These are phyloP conservation scores for Sarocladium brachiariae DNA, from an alignment of 2,329 filamentous ascomycete genomes.

Conservation along the genomic window DNA sequence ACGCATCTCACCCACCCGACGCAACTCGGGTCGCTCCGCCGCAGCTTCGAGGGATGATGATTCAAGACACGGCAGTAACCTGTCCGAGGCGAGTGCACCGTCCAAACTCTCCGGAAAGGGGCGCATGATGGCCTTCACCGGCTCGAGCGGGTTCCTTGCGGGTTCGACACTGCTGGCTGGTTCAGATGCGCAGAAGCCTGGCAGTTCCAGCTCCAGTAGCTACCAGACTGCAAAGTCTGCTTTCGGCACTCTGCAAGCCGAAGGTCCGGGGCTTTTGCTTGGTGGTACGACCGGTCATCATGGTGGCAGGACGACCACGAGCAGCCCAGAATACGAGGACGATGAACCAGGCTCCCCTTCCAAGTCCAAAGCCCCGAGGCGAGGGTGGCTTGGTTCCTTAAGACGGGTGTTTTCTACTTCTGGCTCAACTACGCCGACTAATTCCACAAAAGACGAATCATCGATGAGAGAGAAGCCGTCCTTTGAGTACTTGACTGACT, in stretches of 20 bases:
- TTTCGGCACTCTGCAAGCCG: slow-evolving; percentile 44
- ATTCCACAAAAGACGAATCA: slow-evolving; percentile 15
- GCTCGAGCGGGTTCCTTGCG: slow-evolving; percentile 21
- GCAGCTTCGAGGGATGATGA: slow-evolving; percentile 36
- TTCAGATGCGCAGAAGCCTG: slow-evolving; percentile 25
- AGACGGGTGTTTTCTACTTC: slow-evolving; percentile 53
- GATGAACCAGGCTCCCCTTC: slow-evolving; percentile 47
- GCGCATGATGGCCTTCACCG: slow-evolving; percentile 22
- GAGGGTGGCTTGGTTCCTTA: slow-evolving; percentile 64
- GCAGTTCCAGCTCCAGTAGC: slow-evolving; percentile 34
- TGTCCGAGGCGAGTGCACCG: slow-evolving; percentile 41
- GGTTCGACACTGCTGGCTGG: slow-evolving; percentile 19
- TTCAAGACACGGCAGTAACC: slow-evolving; percentile 47
- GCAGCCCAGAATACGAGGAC: slow-evolving; percentile 22
- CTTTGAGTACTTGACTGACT: slow-evolving; percentile 31
- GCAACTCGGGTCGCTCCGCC: slow-evolving; percentile 27
- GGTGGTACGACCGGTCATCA: slow-evolving; percentile 14
- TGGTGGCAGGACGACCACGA: slow-evolving; percentile 1
- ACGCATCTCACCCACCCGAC: slow-evolving; percentile 31
- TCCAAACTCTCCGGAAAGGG: slow-evolving; percentile 25
- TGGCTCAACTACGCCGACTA: slow-evolving; percentile 21
- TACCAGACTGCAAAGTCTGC: slow-evolving; percentile 49
- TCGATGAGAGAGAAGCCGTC: slow-evolving; percentile 17
- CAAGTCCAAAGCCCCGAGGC: slow-evolving; percentile 43
- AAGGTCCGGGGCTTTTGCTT: slow-evolving; percentile 43